A percentile compares a stretch with the other conserved stretches of the same genome.
Conservation (phyloP, 805 yeast species). For the Yamadazyma olivae region DNA sequence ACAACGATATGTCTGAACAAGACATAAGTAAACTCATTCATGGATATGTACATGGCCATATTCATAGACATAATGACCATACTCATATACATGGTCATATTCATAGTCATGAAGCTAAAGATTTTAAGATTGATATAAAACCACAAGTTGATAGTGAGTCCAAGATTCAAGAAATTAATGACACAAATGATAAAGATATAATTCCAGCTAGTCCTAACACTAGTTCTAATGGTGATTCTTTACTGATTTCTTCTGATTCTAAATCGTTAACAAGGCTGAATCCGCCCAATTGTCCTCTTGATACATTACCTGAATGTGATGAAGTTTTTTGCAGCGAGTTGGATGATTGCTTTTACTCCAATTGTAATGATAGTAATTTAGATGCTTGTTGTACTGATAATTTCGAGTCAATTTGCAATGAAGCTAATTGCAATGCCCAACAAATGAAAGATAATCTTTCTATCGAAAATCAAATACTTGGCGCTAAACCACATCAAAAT, state of each 20-base stretch:
- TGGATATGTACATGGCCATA: slow-evolving; percentile 67
- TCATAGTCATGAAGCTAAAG: slow-evolving; percentile 38
- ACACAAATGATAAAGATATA: background rate
- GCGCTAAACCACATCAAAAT: background rate
- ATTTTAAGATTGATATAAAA: background rate
- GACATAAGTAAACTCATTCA: slow-evolving; percentile 18
- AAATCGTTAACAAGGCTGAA: background rate
- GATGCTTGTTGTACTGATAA: slow-evolving; percentile 5
- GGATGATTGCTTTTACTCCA: slow-evolving; percentile 41
- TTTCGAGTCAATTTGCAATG: slow-evolving; percentile 4
- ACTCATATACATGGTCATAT: slow-evolving; percentile 70
- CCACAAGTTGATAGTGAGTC: background rate
- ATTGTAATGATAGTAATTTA: slow-evolving; percentile 24
- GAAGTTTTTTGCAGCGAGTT: slow-evolving; percentile 42
- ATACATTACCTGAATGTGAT: slow-evolving; percentile 30
- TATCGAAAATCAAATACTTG: no score
- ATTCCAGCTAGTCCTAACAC: background rate
- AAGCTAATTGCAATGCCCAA: slow-evolving; percentile 2
- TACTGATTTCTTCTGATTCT: background rate
- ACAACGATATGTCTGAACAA: background rate
- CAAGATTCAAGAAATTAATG: background rate
- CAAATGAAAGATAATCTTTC: background rate
- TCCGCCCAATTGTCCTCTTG: slow-evolving; percentile 15
- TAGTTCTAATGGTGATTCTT: slow-evolving; percentile 3
- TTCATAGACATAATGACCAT: slow-evolving; percentile 58